A percentile compares a stretch with the other conserved stretches of the same genome.
These are phyloP conservation scores for Dothideomycetes sp. DNA, from an alignment of 2,329 filamentous ascomycete genomes.

Conservation along the genomic window DNA sequence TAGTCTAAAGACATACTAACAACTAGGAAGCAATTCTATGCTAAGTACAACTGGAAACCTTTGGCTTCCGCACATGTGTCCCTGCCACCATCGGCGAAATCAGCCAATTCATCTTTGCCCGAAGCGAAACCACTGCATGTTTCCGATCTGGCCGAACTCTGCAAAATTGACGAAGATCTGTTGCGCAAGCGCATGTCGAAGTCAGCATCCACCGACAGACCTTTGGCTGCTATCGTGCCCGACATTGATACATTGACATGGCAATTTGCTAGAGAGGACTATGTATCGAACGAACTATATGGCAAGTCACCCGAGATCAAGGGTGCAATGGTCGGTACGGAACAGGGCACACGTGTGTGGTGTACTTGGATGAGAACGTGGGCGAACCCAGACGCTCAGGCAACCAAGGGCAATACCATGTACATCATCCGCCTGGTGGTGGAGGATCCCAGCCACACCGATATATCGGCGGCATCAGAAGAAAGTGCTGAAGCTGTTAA, in stretches of 20 bases:
- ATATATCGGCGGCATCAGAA: conserved; percentile 20
- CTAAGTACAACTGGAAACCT: conserved; percentile 64
- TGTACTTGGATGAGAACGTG: conserved; percentile 63
- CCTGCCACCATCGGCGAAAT: conserved; percentile 40
- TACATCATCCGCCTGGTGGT: conserved; percentile 61
- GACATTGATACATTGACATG: conserved; percentile 60
- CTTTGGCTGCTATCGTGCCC: conserved; percentile 57
- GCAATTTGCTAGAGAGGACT: conserved; percentile 76
- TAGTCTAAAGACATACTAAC: conserved; percentile 3
- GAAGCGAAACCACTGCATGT: conserved; percentile 39
- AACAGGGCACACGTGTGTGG: conserved; percentile 54
- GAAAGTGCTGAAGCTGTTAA: conserved; percentile 16
- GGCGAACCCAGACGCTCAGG: conserved; percentile 45
- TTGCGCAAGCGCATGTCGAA: conserved; percentile 47
- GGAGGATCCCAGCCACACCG: conserved; percentile 39
- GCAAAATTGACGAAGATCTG: conserved; percentile 54
- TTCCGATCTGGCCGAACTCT: conserved; percentile 52
- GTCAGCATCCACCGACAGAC: conserved; percentile 31
- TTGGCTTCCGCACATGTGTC: conserved; percentile 65
- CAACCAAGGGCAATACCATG: conserved; percentile 54
- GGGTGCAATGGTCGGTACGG: conserved; percentile 56
- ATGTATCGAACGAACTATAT: conserved; percentile 58
- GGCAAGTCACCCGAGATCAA: conserved; percentile 50
- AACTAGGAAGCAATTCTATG: conserved; percentile 55
- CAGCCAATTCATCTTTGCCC: conserved; percentile 14